A percentile compares a stretch with the other conserved stretches of the same genome.
These are phyloP conservation scores for Scleroderma citrinum DNA, from an alignment of 768 basidiomycete genomes.

Conservation along the genomic window DNA sequence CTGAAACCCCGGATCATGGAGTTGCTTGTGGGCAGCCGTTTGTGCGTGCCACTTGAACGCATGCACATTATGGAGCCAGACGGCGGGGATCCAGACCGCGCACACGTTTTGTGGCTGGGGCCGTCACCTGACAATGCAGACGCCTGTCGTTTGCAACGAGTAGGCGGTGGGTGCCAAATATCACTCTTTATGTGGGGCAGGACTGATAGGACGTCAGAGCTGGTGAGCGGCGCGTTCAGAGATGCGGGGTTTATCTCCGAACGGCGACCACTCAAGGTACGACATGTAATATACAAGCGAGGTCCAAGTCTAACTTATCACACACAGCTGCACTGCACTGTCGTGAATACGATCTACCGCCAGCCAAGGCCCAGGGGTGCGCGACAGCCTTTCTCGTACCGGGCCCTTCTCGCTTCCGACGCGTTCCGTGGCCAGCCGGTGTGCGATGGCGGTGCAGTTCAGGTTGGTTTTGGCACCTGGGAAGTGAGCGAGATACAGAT, in stretches of 20 bases:
- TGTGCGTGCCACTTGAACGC: constrained; percentile 38
- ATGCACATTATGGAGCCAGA: constrained; percentile 48
- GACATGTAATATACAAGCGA: not conserved
- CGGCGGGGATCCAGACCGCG: constrained; percentile 30
- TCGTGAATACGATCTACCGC: constrained; percentile 44
- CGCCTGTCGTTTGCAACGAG: constrained; percentile 22
- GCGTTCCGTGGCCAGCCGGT: constrained; percentile 3
- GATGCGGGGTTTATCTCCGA: constrained; percentile 40
- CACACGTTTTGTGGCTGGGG: constrained; percentile 54
- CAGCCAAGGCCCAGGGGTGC: constrained; percentile 23
- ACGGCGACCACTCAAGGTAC: constrained; percentile 46
- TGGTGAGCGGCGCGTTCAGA: constrained; percentile 36
- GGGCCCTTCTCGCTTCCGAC: constrained; percentile 27
- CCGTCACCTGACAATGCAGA: constrained; percentile 34
- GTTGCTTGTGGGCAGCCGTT: constrained; percentile 28
- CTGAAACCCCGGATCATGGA: constrained; percentile 36
- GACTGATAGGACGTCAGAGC: constrained; percentile 23
- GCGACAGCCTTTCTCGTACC: constrained; percentile 40
- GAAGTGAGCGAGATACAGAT: constrained; percentile 52
- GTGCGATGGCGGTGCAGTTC: constrained; percentile 18
- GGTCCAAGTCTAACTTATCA: not conserved
- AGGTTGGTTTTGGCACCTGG: constrained; percentile 49
- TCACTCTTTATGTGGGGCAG: no score
- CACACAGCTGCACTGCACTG: constrained; percentile 42
- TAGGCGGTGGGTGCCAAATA: constrained; percentile 28